Conservation (phyloP, 2,329 filamentous ascomycete species). For the Aulographum hederae region DNA sequence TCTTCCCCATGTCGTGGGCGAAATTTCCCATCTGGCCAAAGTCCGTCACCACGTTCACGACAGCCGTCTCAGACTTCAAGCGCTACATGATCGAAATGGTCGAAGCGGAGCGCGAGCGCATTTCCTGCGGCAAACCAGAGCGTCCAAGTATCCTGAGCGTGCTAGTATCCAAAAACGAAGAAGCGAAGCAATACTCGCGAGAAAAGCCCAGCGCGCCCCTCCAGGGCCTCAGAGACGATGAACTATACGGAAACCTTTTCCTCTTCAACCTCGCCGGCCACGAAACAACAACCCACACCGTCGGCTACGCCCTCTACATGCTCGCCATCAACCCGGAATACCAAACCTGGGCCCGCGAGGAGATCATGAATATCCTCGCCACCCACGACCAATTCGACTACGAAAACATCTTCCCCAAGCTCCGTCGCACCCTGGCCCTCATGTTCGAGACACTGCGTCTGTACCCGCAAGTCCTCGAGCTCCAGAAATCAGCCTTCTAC, state of each 20-base stretch:
- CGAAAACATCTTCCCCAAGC: conserved; percentile 22
- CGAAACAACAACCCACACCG: conserved; percentile 24
- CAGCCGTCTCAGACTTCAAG: background rate
- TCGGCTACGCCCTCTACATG: conserved; percentile 29
- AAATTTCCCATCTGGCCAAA: background rate
- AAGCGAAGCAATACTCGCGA: background rate
- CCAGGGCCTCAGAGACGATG: conserved; percentile 4
- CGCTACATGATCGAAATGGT: background rate
- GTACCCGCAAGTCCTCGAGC: conserved; percentile 20
- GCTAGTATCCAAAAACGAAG: background rate
- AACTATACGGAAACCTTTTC: conserved; percentile 15
- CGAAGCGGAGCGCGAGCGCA: background rate
- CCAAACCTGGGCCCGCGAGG: conserved; percentile 34
- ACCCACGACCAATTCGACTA: conserved; percentile 17
- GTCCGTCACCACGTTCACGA: background rate
- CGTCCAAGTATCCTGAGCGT: background rate
- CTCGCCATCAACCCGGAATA: conserved; percentile 27
- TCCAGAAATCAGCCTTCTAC: conserved; percentile 9
- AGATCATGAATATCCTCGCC: conserved; percentile 20
- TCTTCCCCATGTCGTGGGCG: background rate
- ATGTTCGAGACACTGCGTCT: conserved; percentile 31
- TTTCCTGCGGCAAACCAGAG: background rate
- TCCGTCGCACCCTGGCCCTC: conserved; percentile 26
- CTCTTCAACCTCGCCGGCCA: conserved; percentile 14
- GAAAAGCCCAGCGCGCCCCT: background rate